phyloP scores from a whole-genome alignment of 306 rosid genomes.

The Cucurbita maxima region DNA sequence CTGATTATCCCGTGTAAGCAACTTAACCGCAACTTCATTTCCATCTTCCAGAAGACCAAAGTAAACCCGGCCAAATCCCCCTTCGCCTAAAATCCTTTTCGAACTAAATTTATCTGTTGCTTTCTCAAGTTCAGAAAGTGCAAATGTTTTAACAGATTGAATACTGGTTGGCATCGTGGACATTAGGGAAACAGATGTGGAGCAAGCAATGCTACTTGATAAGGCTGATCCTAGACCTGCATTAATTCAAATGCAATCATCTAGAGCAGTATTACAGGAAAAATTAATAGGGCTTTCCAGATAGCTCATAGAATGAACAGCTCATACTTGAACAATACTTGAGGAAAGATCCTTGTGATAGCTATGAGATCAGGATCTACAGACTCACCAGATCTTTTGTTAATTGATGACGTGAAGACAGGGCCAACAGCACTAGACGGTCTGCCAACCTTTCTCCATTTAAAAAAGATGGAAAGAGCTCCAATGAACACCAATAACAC shows the following conservation, averaged over 20 bases:
- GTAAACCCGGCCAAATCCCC: slow-evolving; percentile 95
- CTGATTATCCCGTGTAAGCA: slow-evolving; percentile 54
- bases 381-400: slow-evolving; percentile 66
- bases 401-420: slow-evolving; percentile 34
- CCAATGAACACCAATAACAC: slow-evolving; percentile 52
- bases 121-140: slow-evolving; percentile 68
- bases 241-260: slow-evolving; percentile 10
- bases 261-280: neutral
- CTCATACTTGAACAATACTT: neutral
- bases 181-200: slow-evolving; percentile 55
- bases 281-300: neutral
- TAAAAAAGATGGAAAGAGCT: slow-evolving; percentile 34
- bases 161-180: slow-evolving; percentile 59
- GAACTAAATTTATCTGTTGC: slow-evolving; percentile 74
- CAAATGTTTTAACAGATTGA: slow-evolving; percentile 64
- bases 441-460: slow-evolving; percentile 59
- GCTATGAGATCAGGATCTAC: neutral
- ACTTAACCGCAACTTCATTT: slow-evolving; percentile 79
- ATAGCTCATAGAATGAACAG: neutral
- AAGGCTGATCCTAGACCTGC: slow-evolving; percentile 56
- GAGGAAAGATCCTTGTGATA: neutral
- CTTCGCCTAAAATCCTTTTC: slow-evolving; percentile 76
- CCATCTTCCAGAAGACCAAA: slow-evolving; percentile 68
- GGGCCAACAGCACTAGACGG: slow-evolving; percentile 60
- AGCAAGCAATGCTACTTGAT: slow-evolving; percentile 68